Evolutionary conservation across 2,329 filamentous ascomycete genomes (phyloP).

Genomic region (Alternaria sp.): DNA sequence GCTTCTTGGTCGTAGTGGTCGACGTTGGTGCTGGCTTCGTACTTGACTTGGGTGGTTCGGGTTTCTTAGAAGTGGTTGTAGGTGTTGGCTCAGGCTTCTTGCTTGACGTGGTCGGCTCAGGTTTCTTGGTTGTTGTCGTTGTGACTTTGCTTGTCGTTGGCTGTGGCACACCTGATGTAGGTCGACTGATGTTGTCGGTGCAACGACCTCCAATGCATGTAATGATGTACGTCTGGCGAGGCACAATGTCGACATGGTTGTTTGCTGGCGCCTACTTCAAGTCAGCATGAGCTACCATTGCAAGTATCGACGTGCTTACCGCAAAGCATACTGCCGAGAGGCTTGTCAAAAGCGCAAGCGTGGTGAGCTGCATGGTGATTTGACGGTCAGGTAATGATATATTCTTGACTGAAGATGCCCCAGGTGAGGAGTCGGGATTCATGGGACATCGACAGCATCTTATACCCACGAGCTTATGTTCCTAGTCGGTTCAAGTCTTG

Average conservation of each 20-base stretch:
- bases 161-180: conserved; percentile 8
- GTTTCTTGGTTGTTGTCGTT: conserved; percentile 15
- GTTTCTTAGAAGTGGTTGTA: background rate
- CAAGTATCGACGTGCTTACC: conserved; percentile 13
- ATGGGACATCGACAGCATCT: background rate
- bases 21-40: background rate
- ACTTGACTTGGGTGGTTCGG: background rate
- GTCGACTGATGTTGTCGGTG: conserved; percentile 16
- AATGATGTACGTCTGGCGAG: conserved; percentile 37
- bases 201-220: conserved; percentile 32
- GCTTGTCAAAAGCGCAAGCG: conserved; percentile 16
- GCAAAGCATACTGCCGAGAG: conserved; percentile 25
- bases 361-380: conserved; percentile 27
- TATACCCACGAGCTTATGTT: conserved; percentile 7
- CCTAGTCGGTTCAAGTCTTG: background rate
- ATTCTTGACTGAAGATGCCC: background rate
- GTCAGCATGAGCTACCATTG: background rate
- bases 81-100: conserved; percentile 8
- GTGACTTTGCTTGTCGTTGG: conserved; percentile 16
- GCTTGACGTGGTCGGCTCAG: conserved; percentile 11
- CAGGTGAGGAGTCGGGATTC: background rate
- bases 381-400: background rate
- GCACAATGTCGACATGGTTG: conserved; percentile 16
- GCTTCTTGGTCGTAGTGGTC: conserved; percentile 10
- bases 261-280: conserved; percentile 24